Evolutionary conservation across 1,139 yeast species (phyloP).

Genomic region (Debaryomyces psychrophilus): DNA sequence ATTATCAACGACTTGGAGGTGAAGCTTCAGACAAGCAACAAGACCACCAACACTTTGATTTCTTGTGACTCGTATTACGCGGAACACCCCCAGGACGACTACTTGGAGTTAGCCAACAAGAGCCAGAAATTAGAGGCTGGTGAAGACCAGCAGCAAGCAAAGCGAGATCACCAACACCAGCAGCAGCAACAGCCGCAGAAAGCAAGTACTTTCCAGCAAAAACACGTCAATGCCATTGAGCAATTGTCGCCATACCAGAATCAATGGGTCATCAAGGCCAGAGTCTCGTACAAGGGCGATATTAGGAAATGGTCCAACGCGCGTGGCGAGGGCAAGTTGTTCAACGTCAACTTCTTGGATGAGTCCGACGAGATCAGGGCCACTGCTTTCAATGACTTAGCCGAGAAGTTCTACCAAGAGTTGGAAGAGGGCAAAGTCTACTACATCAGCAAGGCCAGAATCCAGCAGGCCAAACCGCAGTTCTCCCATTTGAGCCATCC

Average conservation of each 20-base stretch:
- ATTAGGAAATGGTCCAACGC: conserved; percentile 86
- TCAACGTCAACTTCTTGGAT: conserved; percentile 85
- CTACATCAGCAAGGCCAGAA: conserved; percentile 78
- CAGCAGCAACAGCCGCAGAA: conserved; percentile 22
- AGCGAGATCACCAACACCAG: conserved; percentile 14
- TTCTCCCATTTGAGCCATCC: conserved; percentile 86
- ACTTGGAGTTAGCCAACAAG: conserved; percentile 27
- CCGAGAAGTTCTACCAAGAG: conserved; percentile 72
- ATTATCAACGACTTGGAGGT: conserved; percentile 57
- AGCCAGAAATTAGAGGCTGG: conserved; percentile 16
- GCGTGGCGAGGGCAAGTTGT: conserved; percentile 87
- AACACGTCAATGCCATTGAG: conserved; percentile 71
- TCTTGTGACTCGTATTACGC: conserved; percentile 57
- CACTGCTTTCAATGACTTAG: conserved; percentile 89
- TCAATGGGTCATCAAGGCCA: conserved; percentile 89
- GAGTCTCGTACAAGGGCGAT: conserved; percentile 87
- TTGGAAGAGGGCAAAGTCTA: conserved; percentile 91
- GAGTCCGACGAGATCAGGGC: conserved; percentile 97
- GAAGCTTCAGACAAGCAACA: conserved; percentile 42
- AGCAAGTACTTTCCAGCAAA: conserved; percentile 13
- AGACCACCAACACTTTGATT: conserved; percentile 41
- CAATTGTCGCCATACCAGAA: conserved; percentile 89
- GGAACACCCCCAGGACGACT: conserved; percentile 58
- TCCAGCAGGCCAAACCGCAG: conserved; percentile 83
- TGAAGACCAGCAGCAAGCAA: conserved; percentile 12